A percentile compares a stretch with the other conserved stretches of the same genome.
phyloP scores from a whole-genome alignment of 108 stramenopile genomes.

The Pelagomonas calceolata region DNA sequence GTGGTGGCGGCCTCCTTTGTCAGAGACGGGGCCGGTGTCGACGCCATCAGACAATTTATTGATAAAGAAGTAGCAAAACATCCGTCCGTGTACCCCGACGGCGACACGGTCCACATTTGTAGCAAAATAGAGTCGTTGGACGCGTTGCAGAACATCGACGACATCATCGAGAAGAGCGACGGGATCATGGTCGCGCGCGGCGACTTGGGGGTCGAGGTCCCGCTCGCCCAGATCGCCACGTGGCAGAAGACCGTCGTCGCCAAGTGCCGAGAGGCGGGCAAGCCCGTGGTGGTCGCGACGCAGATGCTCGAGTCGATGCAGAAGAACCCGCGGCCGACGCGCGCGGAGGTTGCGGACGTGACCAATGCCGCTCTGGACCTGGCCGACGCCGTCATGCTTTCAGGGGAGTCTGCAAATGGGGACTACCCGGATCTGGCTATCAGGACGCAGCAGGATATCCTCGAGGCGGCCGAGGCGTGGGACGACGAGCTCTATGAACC shows the following conservation, averaged over 20 bases:
- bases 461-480: not conserved
- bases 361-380: constrained; percentile 15
- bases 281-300: constrained; percentile 46
- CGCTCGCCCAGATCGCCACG: constrained; percentile 78
- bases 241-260: constrained; percentile 97
- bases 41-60: constrained; percentile 66
- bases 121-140: constrained; percentile 63
- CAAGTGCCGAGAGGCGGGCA: constrained; percentile 74
- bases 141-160: constrained; percentile 73
- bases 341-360: constrained; percentile 26
- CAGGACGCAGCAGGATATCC: not conserved
- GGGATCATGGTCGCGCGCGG: constrained; percentile 73
- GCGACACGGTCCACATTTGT: constrained; percentile 42
- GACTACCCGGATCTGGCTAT: constrained; percentile 34
- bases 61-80: not conserved
- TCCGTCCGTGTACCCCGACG: not conserved
- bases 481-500: too few species aligned
- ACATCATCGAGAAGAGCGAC: constrained; percentile 66
- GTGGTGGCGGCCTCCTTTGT: constrained; percentile 82
- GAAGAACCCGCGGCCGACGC: constrained; percentile 36
- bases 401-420: constrained; percentile 45
- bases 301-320: constrained; percentile 37
- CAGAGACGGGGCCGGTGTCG: constrained; percentile 65
- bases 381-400: constrained; percentile 38
- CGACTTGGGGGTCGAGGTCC: constrained; percentile 86